phyloP scores from a whole-genome alignment of 2,329 filamentous ascomycete genomes.

The Ophiostoma sp. region DNA sequence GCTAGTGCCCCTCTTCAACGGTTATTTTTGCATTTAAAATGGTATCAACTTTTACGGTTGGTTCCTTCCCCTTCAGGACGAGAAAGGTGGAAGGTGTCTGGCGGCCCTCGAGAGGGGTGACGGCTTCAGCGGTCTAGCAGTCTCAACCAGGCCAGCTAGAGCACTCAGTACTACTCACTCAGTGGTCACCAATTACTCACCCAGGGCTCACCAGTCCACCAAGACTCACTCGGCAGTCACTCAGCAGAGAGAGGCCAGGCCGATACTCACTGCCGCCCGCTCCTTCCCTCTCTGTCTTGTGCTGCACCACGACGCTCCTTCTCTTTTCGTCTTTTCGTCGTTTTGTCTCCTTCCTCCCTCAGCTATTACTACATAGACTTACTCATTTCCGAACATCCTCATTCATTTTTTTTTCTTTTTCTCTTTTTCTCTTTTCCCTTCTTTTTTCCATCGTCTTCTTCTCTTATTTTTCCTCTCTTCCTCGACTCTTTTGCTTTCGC shows the following conservation, averaged over 20 bases:
- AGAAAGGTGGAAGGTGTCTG: background rate
- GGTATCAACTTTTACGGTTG: background rate
- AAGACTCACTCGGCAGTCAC: background rate
- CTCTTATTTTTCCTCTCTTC: background rate
- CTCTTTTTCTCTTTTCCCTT: conserved; percentile 17
- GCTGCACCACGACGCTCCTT: conserved; percentile 7
- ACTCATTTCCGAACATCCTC: conserved; percentile 19
- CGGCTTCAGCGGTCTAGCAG: background rate
- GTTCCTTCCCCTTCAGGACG: background rate
- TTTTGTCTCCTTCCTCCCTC: conserved; percentile 10
- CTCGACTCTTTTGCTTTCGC: background rate
- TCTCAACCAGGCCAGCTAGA: background rate
- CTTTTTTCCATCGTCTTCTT: conserved; percentile 15
- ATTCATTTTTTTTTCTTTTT: conserved; percentile 18
- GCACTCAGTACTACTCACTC: background rate
- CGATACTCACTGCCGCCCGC: background rate
- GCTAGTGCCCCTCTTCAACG: conserved; percentile 14
- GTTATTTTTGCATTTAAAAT: background rate
- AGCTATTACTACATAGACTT: conserved; percentile 10
- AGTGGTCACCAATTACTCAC: background rate
- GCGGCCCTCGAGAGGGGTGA: conserved; percentile 2
- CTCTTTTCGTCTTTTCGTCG: conserved; percentile 12
- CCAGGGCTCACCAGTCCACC: background rate
- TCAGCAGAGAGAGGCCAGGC: background rate
- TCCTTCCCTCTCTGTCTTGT: background rate